Evolutionary conservation across 805 yeast species (phyloP), one percentile per base, ranked within the genome.

Genomic region (Candida caryicola): DNA sequence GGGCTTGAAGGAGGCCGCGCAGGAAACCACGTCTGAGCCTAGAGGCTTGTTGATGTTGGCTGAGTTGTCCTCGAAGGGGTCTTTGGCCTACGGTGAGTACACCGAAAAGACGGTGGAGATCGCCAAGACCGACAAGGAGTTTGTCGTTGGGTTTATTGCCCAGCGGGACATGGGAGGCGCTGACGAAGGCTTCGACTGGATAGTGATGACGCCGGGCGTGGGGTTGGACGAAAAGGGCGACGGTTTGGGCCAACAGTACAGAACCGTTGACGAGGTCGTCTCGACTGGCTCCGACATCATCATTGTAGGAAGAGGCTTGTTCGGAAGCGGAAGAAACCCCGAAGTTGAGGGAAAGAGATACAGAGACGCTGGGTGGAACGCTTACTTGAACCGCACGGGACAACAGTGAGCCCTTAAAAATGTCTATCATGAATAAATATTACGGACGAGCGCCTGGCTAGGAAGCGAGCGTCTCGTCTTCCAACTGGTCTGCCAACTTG

Each of bases 221-320:
- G 98, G 98, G 2, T 74, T 93, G 36, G 99, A 91, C 57, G 98
- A 91, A 57, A 93, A 84, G 60, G 97, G 98, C 12, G 99, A 93
- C 59, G 79, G 82, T 1, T 73, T 93, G 44, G 99, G 99, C 17
- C 99, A 93, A 63, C 98, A 93, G 64, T 93, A 93, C 64, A 77
- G 99, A 61, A 81, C 96, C 4, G 98, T 91, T 3, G 79, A 78
- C 46, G 87, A 85, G 43, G 99, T 89, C 17, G 72, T 91, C 9
- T 57, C 76, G 10, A 78, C 84, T 1, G 98, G 98, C n/a, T 76
- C 95, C 2, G 99, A 93, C 60, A 77, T 93, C 36, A 90, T 93
- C 42, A 93, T 93, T 59, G 99, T 93, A n/a, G 99, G 99, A 8
- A 79, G 99, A 64, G 99, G 99, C 0, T 71, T 93, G 39, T 89